phyloP scores from a whole-genome alignment of 305 asterid species.

The Fraxinus angustifolia region DNA sequence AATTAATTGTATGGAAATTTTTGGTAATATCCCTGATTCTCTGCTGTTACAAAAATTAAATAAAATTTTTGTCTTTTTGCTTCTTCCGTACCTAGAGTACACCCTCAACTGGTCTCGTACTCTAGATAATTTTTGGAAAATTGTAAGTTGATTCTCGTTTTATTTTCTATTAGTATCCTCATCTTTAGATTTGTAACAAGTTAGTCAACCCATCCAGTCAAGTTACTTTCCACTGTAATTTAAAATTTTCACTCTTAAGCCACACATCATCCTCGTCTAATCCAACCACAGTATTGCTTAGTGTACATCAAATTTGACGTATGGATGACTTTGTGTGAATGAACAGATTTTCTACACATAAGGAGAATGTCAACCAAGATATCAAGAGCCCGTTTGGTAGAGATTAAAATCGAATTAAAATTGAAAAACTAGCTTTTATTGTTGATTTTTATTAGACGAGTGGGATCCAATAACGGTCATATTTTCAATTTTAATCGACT shows the following conservation, averaged over 20 bases:
- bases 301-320: too few relatives aligned
- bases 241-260: background rate
- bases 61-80: conserved; percentile 24
- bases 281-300: too few relatives aligned
- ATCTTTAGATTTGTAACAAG: background rate
- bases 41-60: conserved; percentile 6
- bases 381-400: too few relatives aligned
- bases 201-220: background rate
- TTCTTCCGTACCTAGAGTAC: conserved; percentile 34
- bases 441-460: too few relatives aligned
- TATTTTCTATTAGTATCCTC: background rate
- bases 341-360: too few relatives aligned
- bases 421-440: too few relatives aligned
- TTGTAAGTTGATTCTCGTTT: background rate
- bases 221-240: background rate
- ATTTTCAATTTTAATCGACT: too few relatives aligned
- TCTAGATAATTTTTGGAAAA: background rate
- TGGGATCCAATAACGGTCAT: too few relatives aligned
- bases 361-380: too few relatives aligned
- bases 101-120: conserved; percentile 9
- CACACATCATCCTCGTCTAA: background rate
- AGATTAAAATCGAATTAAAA: too few relatives aligned
- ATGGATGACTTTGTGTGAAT: too few relatives aligned
- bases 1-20: conserved; percentile 1
- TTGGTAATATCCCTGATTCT: conserved; percentile 3